Evolutionary conservation across 1,284 basidiomycete genomes (phyloP).

Genomic region (Marasmius tenuissimus): DNA sequence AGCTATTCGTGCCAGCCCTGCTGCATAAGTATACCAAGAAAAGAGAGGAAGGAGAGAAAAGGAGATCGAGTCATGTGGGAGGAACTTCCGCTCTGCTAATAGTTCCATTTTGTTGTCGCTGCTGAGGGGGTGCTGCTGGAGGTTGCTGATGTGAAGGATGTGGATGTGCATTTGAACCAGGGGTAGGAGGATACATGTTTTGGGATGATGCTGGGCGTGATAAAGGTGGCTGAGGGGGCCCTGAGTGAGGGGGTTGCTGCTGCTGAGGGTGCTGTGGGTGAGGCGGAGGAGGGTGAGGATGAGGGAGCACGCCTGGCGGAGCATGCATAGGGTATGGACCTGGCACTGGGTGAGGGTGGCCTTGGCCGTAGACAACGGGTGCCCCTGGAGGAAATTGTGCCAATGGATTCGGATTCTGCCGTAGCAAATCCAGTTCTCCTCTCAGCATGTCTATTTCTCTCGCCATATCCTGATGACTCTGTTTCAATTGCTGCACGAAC

Average conservation of each 20-base stretch:
- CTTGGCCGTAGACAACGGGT: constrained; percentile 54
- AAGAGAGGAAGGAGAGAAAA: background rate
- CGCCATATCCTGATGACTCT: constrained; percentile 70
- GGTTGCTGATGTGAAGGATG: background rate
- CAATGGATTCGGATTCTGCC: constrained; percentile 51
- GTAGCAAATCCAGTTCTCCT: constrained; percentile 69
- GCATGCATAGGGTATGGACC: constrained; percentile 41
- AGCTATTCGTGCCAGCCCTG: background rate
- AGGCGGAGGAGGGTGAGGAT: constrained; percentile 38
- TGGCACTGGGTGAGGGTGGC: constrained; percentile 29
- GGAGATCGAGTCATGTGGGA: constrained; percentile 28
- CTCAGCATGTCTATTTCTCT: constrained; percentile 78
- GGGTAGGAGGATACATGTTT: constrained; percentile 43
- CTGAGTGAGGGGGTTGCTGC: constrained; percentile 14
- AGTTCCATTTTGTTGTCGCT: constrained; percentile 31
- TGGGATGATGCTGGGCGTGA: constrained; percentile 39
- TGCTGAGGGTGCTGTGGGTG: constrained; percentile 29
- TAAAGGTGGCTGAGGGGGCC: no score
- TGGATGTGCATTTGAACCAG: constrained; percentile 24
- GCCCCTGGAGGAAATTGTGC: constrained; percentile 48
- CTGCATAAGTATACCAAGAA: constrained; percentile 6
- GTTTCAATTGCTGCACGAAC: constrained; percentile 78
- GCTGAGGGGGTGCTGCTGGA: constrained; percentile 12
- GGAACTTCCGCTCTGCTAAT: constrained; percentile 29
- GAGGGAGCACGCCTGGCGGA: constrained; percentile 41